Evolutionary conservation across 495 filamentous ascomycete genomes (phyloP).

Genomic region (Penicillium fimorum): DNA sequence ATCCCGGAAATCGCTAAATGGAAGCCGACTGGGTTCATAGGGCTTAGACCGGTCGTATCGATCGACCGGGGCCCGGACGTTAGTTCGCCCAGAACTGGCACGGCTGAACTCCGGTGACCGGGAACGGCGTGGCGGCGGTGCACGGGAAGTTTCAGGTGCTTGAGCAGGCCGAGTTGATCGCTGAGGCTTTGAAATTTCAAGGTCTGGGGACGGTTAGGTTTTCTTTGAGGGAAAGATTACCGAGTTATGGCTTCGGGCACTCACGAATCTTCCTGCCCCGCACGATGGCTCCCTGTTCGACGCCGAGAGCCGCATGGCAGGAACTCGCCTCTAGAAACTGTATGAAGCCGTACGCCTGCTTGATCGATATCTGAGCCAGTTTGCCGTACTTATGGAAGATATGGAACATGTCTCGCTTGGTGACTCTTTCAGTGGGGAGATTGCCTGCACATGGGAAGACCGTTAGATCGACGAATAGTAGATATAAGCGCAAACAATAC

Average conservation of each 20-base stretch:
- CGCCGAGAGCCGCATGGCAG: constrained; percentile 69
- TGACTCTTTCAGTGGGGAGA: constrained; percentile 86
- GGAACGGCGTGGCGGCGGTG: constrained; percentile 53
- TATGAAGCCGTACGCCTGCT: constrained; percentile 95
- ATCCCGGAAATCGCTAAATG: constrained; percentile 51
- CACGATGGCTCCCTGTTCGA: constrained; percentile 74
- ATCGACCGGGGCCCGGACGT: constrained; percentile 35
- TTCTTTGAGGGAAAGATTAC: neutral
- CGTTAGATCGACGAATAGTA: constrained; percentile 11
- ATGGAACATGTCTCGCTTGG: constrained; percentile 90
- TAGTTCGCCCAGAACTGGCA: constrained; percentile 41
- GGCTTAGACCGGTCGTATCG: constrained; percentile 40
- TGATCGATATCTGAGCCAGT: constrained; percentile 92
- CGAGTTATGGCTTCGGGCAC: constrained; percentile 33
- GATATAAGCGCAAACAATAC: constrained; percentile 27
- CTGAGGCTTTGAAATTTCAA: constrained; percentile 90
- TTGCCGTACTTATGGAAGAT: constrained; percentile 83
- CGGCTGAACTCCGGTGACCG: constrained; percentile 69
- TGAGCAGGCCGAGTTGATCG: constrained; percentile 62
- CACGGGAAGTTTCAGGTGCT: constrained; percentile 36
- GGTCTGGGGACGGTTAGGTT: constrained; percentile 53
- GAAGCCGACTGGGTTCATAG: constrained; percentile 37
- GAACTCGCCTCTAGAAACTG: constrained; percentile 79
- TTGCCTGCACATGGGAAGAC: constrained; percentile 61
- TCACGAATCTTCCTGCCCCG: constrained; percentile 89